Evolutionary conservation across 2,329 filamentous ascomycete species (phyloP).

Genomic region (Diaporthe destruens): DNA sequence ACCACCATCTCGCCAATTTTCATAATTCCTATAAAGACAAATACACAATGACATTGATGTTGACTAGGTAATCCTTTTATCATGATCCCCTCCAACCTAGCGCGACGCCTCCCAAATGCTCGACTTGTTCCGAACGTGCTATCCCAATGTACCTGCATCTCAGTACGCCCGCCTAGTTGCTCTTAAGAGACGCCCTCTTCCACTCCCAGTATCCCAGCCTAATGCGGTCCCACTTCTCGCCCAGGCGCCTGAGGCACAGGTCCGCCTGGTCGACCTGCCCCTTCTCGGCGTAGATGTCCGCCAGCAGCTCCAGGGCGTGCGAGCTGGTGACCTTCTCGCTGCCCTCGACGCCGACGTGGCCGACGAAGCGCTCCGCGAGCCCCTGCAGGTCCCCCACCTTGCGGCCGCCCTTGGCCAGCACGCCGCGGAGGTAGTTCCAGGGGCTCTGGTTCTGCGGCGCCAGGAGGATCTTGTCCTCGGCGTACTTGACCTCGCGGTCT

Average conservation of each 20-base stretch:
- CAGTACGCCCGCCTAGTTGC: conserved; percentile 30
- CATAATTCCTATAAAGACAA: neutral
- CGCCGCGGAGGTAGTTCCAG: conserved; percentile 91
- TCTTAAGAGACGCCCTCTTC: conserved; percentile 63
- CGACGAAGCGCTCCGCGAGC: conserved; percentile 67
- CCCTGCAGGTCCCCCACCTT: conserved; percentile 58
- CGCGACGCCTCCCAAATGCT: conserved; percentile 4
- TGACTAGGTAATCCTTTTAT: neutral
- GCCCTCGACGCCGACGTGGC: conserved; percentile 56
- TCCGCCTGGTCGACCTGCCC: conserved; percentile 73
- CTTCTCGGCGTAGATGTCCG: conserved; percentile 73
- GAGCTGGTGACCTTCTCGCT: conserved; percentile 69
- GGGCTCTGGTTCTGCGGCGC: conserved; percentile 95
- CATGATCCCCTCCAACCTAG: neutral
- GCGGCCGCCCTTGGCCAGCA: conserved; percentile 75
- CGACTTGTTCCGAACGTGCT: neutral
- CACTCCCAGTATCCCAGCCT: conserved; percentile 94
- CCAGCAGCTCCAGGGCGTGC: conserved; percentile 78
- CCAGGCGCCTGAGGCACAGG: conserved; percentile 78
- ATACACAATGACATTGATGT: too few species aligned
- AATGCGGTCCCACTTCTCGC: conserved; percentile 90
- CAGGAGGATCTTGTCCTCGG: conserved; percentile 77
- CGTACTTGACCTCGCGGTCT: conserved; percentile 81
- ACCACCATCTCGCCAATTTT: neutral
- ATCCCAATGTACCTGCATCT: neutral